Evolutionary conservation across 805 yeast genomes (phyloP), one percentile per base, ranked within the genome.

Genomic region (Candida maltosa): DNA sequence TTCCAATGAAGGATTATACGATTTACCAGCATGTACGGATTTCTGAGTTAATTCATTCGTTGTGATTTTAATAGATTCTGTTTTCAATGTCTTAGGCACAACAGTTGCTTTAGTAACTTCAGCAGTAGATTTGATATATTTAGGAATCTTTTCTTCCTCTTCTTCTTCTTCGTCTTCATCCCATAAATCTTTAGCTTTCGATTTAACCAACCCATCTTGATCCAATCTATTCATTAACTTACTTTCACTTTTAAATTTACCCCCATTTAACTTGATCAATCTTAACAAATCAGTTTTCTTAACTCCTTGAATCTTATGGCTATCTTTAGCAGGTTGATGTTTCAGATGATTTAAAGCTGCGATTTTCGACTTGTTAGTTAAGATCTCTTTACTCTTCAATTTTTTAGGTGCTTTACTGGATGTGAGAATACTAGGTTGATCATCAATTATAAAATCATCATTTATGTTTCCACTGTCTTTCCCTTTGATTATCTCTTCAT

Each of bases 1-100:
- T 37, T 81, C 83, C 44, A 80, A 67, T 9, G 91, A 73, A 17
- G 98, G 98, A 54, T 93, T 93, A 54, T 87, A 93, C 2, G 97
- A 89, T 56, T 83, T 85, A 37, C 97, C 97, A 2, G 82, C 93
- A 48, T 82, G 81, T 9, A 95, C 88, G 3, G 79, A 26, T 26
- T 51, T 49, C 7, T 52, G 48, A 10, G 45, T 38, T 2, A 47
- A 57, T 14, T 69, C 79, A 31, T 62, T 49, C n/a, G 70, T 70
- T 39, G 67, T 71, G 12, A 86, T 74, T 27, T 49, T 48, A n/a
- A 79, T 54, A 1, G 94, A 81, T 3, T 63, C 64, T 21, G 62
- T 57, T 31, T 58, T 66, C 45, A 80, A 48, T 2, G 89, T 81
- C 17, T 55, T 56, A 10, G 93, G 91, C 4, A 59, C 65, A 4